Percentiles rank a stretch among this genome's conserved stretches.
phyloP scores from a whole-genome alignment of 148 eudicot genomes.

The Rhododendron williamsianum region DNA sequence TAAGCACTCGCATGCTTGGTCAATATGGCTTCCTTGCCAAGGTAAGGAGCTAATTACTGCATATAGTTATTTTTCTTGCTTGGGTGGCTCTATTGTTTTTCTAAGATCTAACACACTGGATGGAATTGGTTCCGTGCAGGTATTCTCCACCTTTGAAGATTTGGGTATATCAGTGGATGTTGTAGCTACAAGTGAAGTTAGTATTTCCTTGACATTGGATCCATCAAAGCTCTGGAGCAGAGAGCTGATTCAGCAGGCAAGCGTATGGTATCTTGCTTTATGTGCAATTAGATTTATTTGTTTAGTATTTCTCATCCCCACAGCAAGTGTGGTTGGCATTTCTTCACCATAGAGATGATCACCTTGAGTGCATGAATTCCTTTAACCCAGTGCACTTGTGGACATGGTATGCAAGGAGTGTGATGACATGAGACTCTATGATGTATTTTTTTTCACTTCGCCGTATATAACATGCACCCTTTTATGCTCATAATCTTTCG shows the following conservation, averaged over 20 bases:
- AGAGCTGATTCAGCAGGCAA: slow-evolving; percentile 97
- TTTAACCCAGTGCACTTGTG: background rate
- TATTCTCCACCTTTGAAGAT: slow-evolving; percentile 86
- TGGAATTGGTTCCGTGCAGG: slow-evolving; percentile 37
- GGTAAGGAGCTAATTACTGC: slow-evolving; percentile 33
- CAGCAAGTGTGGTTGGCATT: background rate
- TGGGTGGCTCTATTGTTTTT: background rate
- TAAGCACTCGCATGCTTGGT: slow-evolving; percentile 96
- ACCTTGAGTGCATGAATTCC: background rate
- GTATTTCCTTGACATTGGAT: slow-evolving; percentile 90
- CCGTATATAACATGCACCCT: background rate
- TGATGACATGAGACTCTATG: background rate
- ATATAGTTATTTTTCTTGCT: background rate
- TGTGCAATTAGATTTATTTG: slow-evolving; percentile 2
- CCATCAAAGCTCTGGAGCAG: slow-evolving; percentile 99
- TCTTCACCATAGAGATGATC: background rate
- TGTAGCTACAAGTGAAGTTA: slow-evolving; percentile 98
- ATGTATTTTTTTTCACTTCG: background rate
- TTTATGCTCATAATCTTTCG: background rate
- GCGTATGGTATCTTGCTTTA: slow-evolving; percentile 37
- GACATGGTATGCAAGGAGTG: background rate
- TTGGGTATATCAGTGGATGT: slow-evolving; percentile 97
- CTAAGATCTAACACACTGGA: background rate
- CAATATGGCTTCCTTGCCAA: slow-evolving; percentile 92
- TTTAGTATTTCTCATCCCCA: too few species aligned